These are phyloP conservation scores for Huntiella omanensis DNA, from an alignment of 2,329 filamentous ascomycete genomes.

Conservation along the genomic window DNA sequence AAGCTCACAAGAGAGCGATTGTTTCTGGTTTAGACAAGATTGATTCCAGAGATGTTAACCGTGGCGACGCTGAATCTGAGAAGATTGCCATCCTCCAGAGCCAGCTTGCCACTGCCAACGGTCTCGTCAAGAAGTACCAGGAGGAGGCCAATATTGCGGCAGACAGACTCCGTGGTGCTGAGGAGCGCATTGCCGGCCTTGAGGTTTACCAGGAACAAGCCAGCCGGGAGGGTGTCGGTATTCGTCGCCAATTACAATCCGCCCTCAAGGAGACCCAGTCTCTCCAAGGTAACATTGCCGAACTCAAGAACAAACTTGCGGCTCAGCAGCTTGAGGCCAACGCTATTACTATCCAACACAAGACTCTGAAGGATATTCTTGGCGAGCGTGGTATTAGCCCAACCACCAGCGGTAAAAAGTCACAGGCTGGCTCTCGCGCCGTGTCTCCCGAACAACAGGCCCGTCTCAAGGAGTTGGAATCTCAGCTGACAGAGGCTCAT, in stretches of 20 bases:
- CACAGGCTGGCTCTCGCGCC: slow-evolving; percentile 44
- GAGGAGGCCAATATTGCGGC: slow-evolving; percentile 70
- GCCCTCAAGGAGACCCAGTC: slow-evolving; percentile 67
- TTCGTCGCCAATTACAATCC: slow-evolving; percentile 75
- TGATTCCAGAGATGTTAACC: slow-evolving; percentile 31
- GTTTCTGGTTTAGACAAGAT: slow-evolving; percentile 67
- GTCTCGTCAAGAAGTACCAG: slow-evolving; percentile 72
- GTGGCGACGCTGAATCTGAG: slow-evolving; percentile 35
- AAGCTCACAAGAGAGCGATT: slow-evolving; percentile 66
- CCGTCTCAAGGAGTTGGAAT: slow-evolving; percentile 69
- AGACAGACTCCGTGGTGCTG: slow-evolving; percentile 76
- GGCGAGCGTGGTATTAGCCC: slow-evolving; percentile 74
- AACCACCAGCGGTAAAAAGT: slow-evolving; percentile 44
- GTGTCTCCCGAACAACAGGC: slow-evolving; percentile 62
- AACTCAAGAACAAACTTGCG: slow-evolving; percentile 65
- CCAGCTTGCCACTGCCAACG: slow-evolving; percentile 61
- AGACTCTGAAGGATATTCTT: slow-evolving; percentile 80
- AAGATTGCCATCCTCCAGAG: slow-evolving; percentile 56
- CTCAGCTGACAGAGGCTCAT: slow-evolving; percentile 59
- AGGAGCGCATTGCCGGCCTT: slow-evolving; percentile 89
- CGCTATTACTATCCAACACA: slow-evolving; percentile 78
- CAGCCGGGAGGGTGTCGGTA: slow-evolving; percentile 75
- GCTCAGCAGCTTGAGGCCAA: slow-evolving; percentile 86
- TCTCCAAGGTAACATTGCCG: slow-evolving; percentile 62
- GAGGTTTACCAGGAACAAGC: slow-evolving; percentile 96